A percentile compares a stretch with the other conserved stretches of the same genome.
phyloP scores from a whole-genome alignment of 805 yeast genomes.

The Nakazawaea wickerhamii region DNA sequence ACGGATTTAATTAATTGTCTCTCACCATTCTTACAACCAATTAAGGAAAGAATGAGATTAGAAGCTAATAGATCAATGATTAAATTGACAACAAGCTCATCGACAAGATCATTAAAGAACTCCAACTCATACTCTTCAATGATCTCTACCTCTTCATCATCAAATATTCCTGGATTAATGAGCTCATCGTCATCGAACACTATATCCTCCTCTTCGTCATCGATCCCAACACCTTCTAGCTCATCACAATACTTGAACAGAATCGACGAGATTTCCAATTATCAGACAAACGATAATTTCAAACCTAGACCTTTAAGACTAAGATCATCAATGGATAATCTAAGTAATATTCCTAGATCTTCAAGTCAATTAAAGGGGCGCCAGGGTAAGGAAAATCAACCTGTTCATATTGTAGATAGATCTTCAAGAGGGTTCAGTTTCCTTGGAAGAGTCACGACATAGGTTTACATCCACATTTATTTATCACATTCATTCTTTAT shows the following conservation, averaged over 20 bases:
- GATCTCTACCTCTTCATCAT: neutral
- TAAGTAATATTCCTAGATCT: conserved; percentile 2
- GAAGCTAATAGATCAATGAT: conserved; percentile 7
- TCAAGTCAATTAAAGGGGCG: too few relatives aligned
- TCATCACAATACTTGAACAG: conserved; percentile 6
- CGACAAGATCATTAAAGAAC: neutral
- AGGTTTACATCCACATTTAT: neutral
- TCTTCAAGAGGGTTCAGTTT: conserved; percentile 9
- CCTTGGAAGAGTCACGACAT: conserved; percentile 4
- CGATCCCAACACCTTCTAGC: conserved; percentile 10
- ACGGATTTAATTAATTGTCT: conserved; percentile 66
- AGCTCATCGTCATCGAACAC: conserved; percentile 9
- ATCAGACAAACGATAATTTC: conserved; percentile 2
- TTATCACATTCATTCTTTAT: too few relatives aligned
- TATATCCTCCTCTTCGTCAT: conserved; percentile 6
- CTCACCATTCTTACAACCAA: conserved; percentile 70
- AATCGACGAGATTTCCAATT: neutral
- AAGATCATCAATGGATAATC: conserved; percentile 10
- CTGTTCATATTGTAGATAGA: conserved; percentile 3
- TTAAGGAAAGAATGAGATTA: conserved; percentile 45
- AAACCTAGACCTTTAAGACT: conserved; percentile 12
- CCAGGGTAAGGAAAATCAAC: conserved; percentile 6
- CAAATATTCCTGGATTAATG: conserved; percentile 9
- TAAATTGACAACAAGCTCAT: conserved; percentile 2
- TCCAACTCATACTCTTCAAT: conserved; percentile 6